Evolutionary conservation across 2,329 filamentous ascomycete genomes (phyloP).

Genomic region (Boeremia lycopersici): DNA sequence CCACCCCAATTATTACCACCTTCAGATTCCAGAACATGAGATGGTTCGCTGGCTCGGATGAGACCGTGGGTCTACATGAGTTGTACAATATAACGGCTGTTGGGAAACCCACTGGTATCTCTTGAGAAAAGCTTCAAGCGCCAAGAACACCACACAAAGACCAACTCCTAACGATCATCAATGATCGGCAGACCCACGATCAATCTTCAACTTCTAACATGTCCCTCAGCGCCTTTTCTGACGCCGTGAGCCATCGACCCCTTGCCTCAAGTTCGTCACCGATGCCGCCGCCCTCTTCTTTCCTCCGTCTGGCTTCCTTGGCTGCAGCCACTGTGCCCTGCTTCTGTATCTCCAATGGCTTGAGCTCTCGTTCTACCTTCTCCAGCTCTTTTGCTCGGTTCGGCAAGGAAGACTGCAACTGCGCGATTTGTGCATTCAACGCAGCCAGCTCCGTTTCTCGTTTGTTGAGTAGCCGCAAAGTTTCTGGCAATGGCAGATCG

Average conservation of each 20-base stretch:
- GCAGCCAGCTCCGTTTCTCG: conserved; percentile 50
- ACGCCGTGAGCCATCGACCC: conserved; percentile 75
- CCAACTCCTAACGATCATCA: background rate
- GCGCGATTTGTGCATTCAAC: conserved; percentile 52
- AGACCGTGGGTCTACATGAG: too few species aligned
- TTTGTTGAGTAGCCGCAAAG: conserved; percentile 46
- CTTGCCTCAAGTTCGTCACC: conserved; percentile 77
- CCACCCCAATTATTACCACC: background rate
- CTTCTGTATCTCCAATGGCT: conserved; percentile 70
- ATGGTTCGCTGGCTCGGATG: too few species aligned
- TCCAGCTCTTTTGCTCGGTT: conserved; percentile 72
- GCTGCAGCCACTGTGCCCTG: conserved; percentile 69
- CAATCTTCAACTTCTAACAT: conserved; percentile 63
- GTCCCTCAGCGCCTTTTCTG: conserved; percentile 66
- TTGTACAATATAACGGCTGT: background rate
- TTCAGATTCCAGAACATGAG: background rate
- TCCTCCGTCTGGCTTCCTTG: conserved; percentile 71
- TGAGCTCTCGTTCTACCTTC: conserved; percentile 69
- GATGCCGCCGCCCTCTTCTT: conserved; percentile 67
- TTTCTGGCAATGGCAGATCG: conserved; percentile 52
- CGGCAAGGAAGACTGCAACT: conserved; percentile 66
- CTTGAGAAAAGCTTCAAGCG: background rate
- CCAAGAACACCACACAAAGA: background rate
- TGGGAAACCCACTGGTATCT: conserved; percentile 6
- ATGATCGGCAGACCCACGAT: conserved; percentile 6